Percentiles rank a stretch among this genome's conserved stretches.
phyloP scores from a whole-genome alignment of 192 early-diverging fungal genomes.

The Backusella tarrabulga region DNA sequence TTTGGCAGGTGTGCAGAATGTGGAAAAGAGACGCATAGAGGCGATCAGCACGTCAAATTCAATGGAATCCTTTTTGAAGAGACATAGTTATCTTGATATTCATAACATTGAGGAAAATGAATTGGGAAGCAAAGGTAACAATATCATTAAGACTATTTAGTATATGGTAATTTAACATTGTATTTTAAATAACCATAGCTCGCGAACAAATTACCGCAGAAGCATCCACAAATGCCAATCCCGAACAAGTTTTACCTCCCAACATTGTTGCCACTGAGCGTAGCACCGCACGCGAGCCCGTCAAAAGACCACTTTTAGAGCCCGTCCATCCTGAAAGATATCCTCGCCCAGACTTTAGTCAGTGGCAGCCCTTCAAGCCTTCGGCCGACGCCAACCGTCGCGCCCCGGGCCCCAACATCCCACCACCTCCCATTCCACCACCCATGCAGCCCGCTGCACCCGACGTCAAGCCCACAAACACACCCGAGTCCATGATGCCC shows the following conservation, averaged over 20 bases:
- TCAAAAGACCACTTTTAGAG: conserved; percentile 39
- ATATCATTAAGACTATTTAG: background rate
- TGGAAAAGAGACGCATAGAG: conserved; percentile 77
- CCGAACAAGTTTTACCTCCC: background rate
- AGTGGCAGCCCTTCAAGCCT: conserved; percentile 67
- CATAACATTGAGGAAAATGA: conserved; percentile 70
- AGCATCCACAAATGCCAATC: background rate
- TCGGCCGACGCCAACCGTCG: conserved; percentile 23
- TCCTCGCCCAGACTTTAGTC: conserved; percentile 70
- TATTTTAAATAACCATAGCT: background rate
- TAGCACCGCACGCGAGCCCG: background rate
- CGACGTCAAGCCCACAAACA: background rate
- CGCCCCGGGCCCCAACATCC: background rate
- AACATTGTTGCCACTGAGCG: background rate
- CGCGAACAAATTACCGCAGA: conserved; percentile 13
- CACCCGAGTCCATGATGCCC: conserved; percentile 22
- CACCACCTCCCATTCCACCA: background rate
- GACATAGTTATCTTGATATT: conserved; percentile 80
- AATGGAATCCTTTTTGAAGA: conserved; percentile 62
- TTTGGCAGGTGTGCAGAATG: conserved; percentile 64
- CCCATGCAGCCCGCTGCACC: background rate
- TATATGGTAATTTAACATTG: too few species aligned
- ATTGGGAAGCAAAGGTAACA: conserved; percentile 63
- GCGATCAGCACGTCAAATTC: conserved; percentile 22
- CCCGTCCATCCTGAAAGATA: conserved; percentile 67